These are phyloP conservation scores for Fereydounia khargensis DNA, from an alignment of 1,284 basidiomycete species.

Conservation along the genomic window DNA sequence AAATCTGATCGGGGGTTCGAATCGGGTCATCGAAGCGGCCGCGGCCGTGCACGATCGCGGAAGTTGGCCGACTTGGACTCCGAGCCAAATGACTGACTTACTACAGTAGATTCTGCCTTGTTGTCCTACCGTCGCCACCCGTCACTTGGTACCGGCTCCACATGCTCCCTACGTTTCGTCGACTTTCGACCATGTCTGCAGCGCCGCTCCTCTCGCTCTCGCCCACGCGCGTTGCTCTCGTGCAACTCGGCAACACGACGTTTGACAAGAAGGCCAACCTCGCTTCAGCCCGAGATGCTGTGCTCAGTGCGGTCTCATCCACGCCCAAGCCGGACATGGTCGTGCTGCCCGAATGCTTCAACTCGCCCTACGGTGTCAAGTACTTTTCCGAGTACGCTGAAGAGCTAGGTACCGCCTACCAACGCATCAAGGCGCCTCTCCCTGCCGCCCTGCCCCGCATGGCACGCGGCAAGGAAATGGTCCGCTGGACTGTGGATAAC, in stretches of 20 bases:
- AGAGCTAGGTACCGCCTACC: constrained; percentile 45
- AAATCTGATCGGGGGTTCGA: too few species aligned
- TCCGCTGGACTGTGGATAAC: constrained; percentile 42
- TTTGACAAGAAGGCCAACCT: constrained; percentile 50
- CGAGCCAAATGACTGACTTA: too few species aligned
- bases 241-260: constrained; percentile 51
- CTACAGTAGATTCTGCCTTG: too few species aligned
- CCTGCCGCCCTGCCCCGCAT: constrained; percentile 21
- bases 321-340: constrained; percentile 37
- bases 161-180: constrained; percentile 1
- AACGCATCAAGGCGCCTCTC: constrained; percentile 41
- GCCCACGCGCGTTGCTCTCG: constrained; percentile 38
- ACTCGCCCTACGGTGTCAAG: constrained; percentile 87
- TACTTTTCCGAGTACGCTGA: constrained; percentile 58
- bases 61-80: too few species aligned
- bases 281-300: constrained; percentile 35
- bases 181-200: constrained; percentile 12
- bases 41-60: too few species aligned
- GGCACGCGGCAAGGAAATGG: constrained; percentile 27
- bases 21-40: too few species aligned
- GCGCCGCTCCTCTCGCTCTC: constrained; percentile 25
- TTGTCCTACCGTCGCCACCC: too few species aligned
- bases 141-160: neutral
- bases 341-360: constrained; percentile 82
- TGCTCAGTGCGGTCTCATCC: constrained; percentile 10